Evolutionary conservation across 2,329 filamentous ascomycete genomes (phyloP).

Genomic region (Dryadomyces quercus-mongolicae): DNA sequence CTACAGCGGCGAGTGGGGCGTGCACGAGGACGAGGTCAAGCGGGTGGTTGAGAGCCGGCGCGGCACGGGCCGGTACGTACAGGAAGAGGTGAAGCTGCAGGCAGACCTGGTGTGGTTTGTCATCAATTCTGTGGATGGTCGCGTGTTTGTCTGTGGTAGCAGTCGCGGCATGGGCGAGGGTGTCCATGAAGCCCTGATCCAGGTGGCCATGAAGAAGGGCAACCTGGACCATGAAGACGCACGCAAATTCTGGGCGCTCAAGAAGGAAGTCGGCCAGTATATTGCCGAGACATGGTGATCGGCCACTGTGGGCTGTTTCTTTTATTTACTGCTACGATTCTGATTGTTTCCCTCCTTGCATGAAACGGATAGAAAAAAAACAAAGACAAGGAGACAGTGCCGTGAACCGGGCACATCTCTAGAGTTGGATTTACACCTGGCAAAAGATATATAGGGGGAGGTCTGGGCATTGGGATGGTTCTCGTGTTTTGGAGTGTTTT

Average conservation of each 20-base stretch:
- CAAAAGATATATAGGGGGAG: too few relatives aligned
- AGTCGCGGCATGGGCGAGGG: slow-evolving; percentile 97
- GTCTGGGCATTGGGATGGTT: too few relatives aligned
- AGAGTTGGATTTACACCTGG: too few relatives aligned
- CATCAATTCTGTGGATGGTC: slow-evolving; percentile 88
- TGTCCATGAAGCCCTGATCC: slow-evolving; percentile 74
- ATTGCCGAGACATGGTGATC: slow-evolving; percentile 68
- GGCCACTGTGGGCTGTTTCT: neutral
- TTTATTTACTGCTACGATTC: neutral
- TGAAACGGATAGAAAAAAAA: neutral
- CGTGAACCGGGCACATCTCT: too few relatives aligned
- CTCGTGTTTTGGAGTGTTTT: too few relatives aligned
- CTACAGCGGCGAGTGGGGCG: slow-evolving; percentile 92
- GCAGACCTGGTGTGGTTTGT: slow-evolving; percentile 98
- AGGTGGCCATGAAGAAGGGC: slow-evolving; percentile 88
- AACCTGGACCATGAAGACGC: slow-evolving; percentile 75
- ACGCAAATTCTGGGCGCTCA: slow-evolving; percentile 75
- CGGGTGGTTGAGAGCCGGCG: slow-evolving; percentile 65
- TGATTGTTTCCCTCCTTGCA: neutral
- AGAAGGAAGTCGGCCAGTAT: slow-evolving; percentile 88
- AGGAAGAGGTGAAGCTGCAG: slow-evolving; percentile 85
- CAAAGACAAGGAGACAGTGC: too few relatives aligned
- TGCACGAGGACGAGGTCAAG: slow-evolving; percentile 79
- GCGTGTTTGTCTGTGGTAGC: slow-evolving; percentile 92
- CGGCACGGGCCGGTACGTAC: slow-evolving; percentile 81